Evolutionary conservation across 495 filamentous ascomycete genomes (phyloP), one percentile per base, ranked within the genome.

Genomic region (Daldinia grandis): DNA sequence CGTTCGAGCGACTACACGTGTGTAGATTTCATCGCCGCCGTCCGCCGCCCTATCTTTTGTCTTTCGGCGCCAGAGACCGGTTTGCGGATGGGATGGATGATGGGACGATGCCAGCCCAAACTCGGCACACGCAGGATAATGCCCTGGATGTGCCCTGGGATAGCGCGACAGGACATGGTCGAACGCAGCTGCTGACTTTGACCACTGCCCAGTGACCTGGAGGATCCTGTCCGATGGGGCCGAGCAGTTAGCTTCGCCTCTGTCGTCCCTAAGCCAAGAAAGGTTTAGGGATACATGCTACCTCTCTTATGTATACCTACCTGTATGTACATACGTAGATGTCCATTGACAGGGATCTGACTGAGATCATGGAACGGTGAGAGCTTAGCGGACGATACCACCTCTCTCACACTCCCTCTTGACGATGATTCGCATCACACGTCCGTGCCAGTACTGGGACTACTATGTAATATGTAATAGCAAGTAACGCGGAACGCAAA

Each of bases 141-240:
- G 62, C 42, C 57, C 44, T 71, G 62, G 68, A 42, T 44, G 24
- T 21, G n/a, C 27, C 30, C 30, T 33, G 27, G 8, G 57, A 63
- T 60, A 53, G 60, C 14, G 61, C 17, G 37, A 47, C 59, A 59
- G n/a, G 27, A 42, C 33, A 64, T 33, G 44, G 66, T 64, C 64
- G 55, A 69, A 69, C 64, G 60, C 61, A 57, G 58, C 60, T 54
- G 65, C 58, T 68, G 58, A 69, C 67, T 59, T 55, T 51, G 58
- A 14, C 58, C 58, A 10, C 53, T 61, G 44, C 40, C 70, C 54
- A 66, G 58, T 53, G 58, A 69, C 62, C 62, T 59, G 49, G 62
- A 71, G 71, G 71, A 74, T 74, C 67, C 67, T 70, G 67, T 74
- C 71, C 71, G 71, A 74, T 74, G 66, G 71, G 71, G 71, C 71